These are phyloP conservation scores for Linderniella brevidens DNA, from an alignment of 257 asterid species.

Conservation along the genomic window DNA sequence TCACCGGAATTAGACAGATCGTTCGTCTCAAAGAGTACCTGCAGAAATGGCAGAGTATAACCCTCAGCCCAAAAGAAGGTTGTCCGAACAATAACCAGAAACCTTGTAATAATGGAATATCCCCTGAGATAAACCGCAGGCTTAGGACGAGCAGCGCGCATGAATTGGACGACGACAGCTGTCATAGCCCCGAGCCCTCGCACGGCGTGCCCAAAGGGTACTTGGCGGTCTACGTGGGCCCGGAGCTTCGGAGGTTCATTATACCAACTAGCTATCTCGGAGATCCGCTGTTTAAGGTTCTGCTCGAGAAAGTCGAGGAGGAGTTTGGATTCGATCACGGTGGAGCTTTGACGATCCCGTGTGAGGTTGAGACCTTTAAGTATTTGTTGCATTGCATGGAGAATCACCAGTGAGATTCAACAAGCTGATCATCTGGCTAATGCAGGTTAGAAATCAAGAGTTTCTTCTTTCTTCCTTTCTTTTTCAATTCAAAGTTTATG, in stretches of 20 bases:
- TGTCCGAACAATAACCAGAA: not conserved
- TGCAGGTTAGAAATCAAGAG: too few species aligned
- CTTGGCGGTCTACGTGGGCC: constrained; percentile 2
- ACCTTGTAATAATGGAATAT: not conserved
- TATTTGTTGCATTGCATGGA: constrained; percentile 5
- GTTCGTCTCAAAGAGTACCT: not conserved
- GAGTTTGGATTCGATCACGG: constrained; percentile 5
- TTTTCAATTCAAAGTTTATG: too few species aligned
- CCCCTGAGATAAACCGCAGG: not conserved
- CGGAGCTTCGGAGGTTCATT: constrained; percentile 5
- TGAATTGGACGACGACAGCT: constrained; percentile 4
- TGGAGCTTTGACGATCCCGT: constrained; percentile 2
- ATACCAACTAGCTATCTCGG: constrained; percentile 3
- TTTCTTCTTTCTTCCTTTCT: too few species aligned
- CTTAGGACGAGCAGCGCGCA: not conserved
- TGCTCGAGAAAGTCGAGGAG: constrained; percentile 6
- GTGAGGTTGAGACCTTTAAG: constrained; percentile 5
- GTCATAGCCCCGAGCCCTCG: constrained; percentile 1
- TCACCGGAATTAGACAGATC: not conserved
- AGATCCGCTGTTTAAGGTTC: not conserved
- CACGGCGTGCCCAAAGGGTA: constrained; percentile 2
- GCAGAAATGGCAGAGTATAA: constrained; percentile 2
- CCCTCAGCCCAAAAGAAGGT: not conserved
- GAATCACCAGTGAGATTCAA: not conserved
- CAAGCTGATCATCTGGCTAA: too few species aligned